phyloP scores from a whole-genome alignment of 805 yeast genomes.

The Saturnispora hagleri region DNA sequence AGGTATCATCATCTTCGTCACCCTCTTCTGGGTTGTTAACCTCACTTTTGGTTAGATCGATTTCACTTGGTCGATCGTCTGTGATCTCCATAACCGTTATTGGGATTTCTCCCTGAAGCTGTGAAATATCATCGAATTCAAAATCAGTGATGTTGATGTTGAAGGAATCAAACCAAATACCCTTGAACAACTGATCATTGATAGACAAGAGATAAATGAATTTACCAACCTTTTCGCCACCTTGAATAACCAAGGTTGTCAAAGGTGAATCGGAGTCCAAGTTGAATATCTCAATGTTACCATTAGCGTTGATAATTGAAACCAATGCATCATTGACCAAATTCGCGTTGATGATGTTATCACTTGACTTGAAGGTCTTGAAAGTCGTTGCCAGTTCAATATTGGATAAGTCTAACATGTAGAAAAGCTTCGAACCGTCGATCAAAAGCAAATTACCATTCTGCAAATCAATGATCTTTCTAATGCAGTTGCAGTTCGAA shows the following conservation, averaged over 20 bases:
- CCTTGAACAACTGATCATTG: slow-evolving; percentile 11
- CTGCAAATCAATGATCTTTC: background rate
- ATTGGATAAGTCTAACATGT: slow-evolving; percentile 20
- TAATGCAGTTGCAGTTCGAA: background rate
- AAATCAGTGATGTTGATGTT: slow-evolving; percentile 21
- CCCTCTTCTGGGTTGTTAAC: slow-evolving; percentile 17
- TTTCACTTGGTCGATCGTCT: slow-evolving; percentile 11
- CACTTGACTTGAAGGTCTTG: slow-evolving; percentile 24
- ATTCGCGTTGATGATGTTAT: slow-evolving; percentile 7
- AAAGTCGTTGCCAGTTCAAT: slow-evolving; percentile 21
- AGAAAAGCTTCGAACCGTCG: slow-evolving; percentile 1
- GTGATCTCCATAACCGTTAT: slow-evolving; percentile 21
- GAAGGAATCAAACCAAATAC: slow-evolving; percentile 23
- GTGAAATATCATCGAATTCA: slow-evolving; percentile 27
- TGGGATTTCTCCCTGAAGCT: slow-evolving; percentile 15
- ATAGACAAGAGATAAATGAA: slow-evolving; percentile 7
- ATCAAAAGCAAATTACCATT: background rate
- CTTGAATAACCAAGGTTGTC: slow-evolving; percentile 9
- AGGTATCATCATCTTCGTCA: slow-evolving; percentile 3
- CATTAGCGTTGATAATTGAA: slow-evolving; percentile 4
- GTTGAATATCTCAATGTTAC: slow-evolving; percentile 21
- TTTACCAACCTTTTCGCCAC: slow-evolving; percentile 14
- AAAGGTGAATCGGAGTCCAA: slow-evolving; percentile 4
- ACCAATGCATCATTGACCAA: slow-evolving; percentile 5
- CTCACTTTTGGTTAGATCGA: slow-evolving; percentile 11